Conservation (phyloP, 352 stramenopile species). For the Phytophthora kernoviae region DNA sequence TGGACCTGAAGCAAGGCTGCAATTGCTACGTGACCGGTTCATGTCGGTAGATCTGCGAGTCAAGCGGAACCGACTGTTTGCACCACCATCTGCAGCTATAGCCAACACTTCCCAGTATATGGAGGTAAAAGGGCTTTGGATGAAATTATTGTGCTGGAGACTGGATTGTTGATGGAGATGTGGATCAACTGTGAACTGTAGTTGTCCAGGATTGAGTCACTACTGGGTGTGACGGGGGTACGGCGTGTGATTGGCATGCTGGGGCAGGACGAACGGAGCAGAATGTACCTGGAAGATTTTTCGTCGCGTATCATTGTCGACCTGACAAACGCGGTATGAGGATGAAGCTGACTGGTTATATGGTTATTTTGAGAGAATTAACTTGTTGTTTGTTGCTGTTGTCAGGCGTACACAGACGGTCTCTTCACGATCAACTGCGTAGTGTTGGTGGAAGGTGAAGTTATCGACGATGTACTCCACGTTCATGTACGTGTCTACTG, state of each 20-base stretch:
- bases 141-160: background rate
- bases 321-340: slow-evolving; percentile 58
- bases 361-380: background rate
- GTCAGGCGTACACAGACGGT: slow-evolving; percentile 78
- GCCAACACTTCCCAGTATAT: slow-evolving; percentile 73
- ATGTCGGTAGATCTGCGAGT: slow-evolving; percentile 72
- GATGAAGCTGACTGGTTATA: background rate
- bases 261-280: slow-evolving; percentile 81
- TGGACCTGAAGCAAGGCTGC: slow-evolving; percentile 54
- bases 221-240: slow-evolving; percentile 79
- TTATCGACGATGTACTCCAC: slow-evolving; percentile 92
- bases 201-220: slow-evolving; percentile 87
- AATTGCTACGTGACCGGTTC: slow-evolving; percentile 76
- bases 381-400: background rate
- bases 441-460: slow-evolving; percentile 92
- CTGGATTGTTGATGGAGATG: background rate
- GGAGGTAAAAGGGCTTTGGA: slow-evolving; percentile 39
- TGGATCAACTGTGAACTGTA: slow-evolving; percentile 15
- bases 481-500: slow-evolving; percentile 67
- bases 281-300: slow-evolving; percentile 82
- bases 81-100: slow-evolving; percentile 57
- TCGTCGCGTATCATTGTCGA: slow-evolving; percentile 84
- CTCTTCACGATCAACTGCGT: slow-evolving; percentile 94
- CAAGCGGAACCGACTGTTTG: slow-evolving; percentile 85
- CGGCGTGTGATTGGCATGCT: slow-evolving; percentile 87